Percentiles rank a stretch among this genome's conserved stretches.
These are phyloP conservation scores for Pyrenophora graminea DNA, from an alignment of 2,329 filamentous ascomycete genomes.

Conservation along the genomic window DNA sequence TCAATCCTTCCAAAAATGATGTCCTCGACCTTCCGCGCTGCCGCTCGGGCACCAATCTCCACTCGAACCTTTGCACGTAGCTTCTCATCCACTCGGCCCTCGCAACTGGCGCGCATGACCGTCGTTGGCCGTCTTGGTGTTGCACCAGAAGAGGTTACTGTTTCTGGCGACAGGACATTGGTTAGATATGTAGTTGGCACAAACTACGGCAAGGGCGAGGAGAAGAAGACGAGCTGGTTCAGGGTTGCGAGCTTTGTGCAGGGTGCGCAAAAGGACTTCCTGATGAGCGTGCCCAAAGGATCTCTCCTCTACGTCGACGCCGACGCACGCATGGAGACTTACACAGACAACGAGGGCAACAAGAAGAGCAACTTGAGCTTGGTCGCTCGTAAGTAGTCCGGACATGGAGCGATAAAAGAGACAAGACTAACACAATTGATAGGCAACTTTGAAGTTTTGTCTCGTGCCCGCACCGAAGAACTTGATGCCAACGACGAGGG, in stretches of 20 bases:
- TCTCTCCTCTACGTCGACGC: constrained; percentile 82
- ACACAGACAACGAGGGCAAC: constrained; percentile 71
- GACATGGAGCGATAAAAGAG: background rate
- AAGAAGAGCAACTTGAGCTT: constrained; percentile 68
- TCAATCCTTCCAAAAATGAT: constrained; percentile 29
- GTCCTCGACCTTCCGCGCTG: constrained; percentile 52
- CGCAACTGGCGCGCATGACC: constrained; percentile 76
- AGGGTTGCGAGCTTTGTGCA: constrained; percentile 74
- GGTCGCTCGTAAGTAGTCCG: constrained; percentile 71
- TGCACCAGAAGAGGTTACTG: constrained; percentile 75
- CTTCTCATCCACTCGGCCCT: constrained; percentile 72
- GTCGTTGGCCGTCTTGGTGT: constrained; percentile 84
- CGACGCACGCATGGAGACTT: constrained; percentile 68
- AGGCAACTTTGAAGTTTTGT: constrained; percentile 44
- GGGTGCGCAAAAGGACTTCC: constrained; percentile 70
- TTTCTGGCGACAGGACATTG: constrained; percentile 74
- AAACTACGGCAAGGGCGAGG: constrained; percentile 67
- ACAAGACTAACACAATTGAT: constrained; percentile 3
- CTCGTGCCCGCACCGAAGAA: constrained; percentile 30
- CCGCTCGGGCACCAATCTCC: constrained; percentile 52
- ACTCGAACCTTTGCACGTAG: constrained; percentile 59
- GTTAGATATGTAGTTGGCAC: constrained; percentile 78
- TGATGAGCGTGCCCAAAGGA: constrained; percentile 79
- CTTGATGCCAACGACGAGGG: constrained; percentile 40
- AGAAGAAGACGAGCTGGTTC: constrained; percentile 85